Evolutionary conservation across 2,329 filamentous ascomycete genomes (phyloP).

Genomic region (Aschersonia sp.): DNA sequence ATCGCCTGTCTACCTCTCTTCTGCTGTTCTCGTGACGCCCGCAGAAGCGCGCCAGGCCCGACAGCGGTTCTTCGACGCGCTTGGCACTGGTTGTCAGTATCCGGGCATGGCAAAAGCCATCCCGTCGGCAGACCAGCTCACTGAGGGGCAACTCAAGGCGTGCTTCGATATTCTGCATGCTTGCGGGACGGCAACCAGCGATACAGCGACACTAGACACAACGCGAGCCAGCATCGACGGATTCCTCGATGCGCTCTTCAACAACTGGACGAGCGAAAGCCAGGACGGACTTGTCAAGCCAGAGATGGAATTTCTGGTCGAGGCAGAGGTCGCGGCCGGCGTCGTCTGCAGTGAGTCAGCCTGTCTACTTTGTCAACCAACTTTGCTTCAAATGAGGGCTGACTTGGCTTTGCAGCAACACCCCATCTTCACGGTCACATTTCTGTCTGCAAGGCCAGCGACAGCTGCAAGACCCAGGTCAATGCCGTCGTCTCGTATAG

Average conservation of each 20-base stretch:
- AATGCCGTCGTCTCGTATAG: slow-evolving; percentile 13
- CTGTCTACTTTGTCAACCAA: neutral
- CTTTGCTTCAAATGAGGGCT: neutral
- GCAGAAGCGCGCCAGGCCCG: slow-evolving; percentile 2
- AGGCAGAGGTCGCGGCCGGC: slow-evolving; percentile 12
- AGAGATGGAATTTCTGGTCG: slow-evolving; percentile 13
- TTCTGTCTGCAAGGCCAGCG: slow-evolving; percentile 7
- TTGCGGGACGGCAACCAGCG: slow-evolving; percentile 13
- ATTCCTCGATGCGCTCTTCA: slow-evolving; percentile 16
- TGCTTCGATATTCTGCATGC: slow-evolving; percentile 19
- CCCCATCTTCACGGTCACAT: neutral
- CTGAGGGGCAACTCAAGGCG: slow-evolving; percentile 12
- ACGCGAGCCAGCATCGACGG: slow-evolving; percentile 17
- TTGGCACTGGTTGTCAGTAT: slow-evolving; percentile 9
- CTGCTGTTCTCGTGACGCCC: neutral
- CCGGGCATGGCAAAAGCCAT: slow-evolving; percentile 9
- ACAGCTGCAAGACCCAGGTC: slow-evolving; percentile 8
- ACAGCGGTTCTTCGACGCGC: slow-evolving; percentile 10
- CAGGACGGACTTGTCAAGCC: slow-evolving; percentile 8
- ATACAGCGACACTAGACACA: slow-evolving; percentile 7
- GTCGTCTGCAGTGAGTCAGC: slow-evolving; percentile 13
- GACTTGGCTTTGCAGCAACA: neutral
- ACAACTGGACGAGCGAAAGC: slow-evolving; percentile 10
- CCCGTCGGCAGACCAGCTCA: slow-evolving; percentile 11
- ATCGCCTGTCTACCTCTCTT: slow-evolving; percentile 8